A percentile compares a stretch with the other conserved stretches of the same genome.
Conservation (phyloP, 1,284 basidiomycete genomes). For the Austroboletus olivaceoglutinosus region DNA sequence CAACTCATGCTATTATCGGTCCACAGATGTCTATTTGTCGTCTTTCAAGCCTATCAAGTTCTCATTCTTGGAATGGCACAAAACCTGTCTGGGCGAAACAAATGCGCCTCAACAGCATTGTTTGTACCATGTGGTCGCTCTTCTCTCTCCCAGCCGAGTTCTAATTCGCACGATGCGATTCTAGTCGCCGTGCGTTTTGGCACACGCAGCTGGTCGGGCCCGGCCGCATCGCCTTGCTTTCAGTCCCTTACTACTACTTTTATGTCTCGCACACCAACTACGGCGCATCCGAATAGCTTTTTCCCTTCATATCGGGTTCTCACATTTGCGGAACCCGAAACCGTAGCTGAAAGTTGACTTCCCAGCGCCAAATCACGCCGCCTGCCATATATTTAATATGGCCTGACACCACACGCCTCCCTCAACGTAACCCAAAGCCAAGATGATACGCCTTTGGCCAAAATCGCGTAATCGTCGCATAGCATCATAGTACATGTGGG, state of each 20-base stretch:
- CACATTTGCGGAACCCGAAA: constrained; percentile 10
- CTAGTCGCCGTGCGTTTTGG: constrained; percentile 5
- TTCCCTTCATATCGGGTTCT: constrained; percentile 5
- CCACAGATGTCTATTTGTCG: background rate
- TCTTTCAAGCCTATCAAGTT: background rate
- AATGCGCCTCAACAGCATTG: constrained; percentile 2
- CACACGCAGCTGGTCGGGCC: constrained; percentile 9
- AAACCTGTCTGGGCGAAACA: background rate
- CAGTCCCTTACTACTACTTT: constrained; percentile 10
- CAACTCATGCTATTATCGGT: background rate
- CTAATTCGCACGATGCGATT: constrained; percentile 1
- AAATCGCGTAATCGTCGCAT: constrained; percentile 19
- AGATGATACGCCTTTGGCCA: constrained; percentile 3
- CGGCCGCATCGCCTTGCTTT: constrained; percentile 8
- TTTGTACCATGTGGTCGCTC: background rate
- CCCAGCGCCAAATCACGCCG: constrained; percentile 3
- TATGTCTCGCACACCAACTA: constrained; percentile 1
- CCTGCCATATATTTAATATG: constrained; percentile 5
- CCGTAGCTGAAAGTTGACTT: background rate
- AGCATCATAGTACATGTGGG: constrained; percentile 1
- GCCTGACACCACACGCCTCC: constrained; percentile 5
- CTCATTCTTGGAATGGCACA: constrained; percentile 20
- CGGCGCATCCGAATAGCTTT: constrained; percentile 4
- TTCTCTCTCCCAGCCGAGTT: background rate
- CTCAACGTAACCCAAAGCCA: constrained; percentile 17